A percentile compares a stretch with the other conserved stretches of the same genome.
phyloP scores from a whole-genome alignment of 257 asterid species.

The Capsicum baccatum region DNA sequence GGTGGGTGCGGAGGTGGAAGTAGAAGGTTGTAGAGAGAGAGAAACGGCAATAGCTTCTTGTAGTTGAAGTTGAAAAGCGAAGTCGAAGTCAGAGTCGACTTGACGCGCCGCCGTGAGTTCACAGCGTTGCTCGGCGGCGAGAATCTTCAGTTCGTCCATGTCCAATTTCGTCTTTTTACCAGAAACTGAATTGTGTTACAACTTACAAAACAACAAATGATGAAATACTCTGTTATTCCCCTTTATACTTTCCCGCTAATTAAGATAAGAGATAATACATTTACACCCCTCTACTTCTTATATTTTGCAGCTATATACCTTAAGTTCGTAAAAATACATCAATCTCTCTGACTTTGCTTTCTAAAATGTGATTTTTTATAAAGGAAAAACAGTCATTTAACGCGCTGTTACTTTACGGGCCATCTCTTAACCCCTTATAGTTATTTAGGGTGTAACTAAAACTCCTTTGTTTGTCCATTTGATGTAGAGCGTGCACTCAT shows the following conservation, averaged over 20 bases:
- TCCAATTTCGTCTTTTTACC: background rate
- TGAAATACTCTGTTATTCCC: no score
- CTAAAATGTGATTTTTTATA: no score
- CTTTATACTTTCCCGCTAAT: background rate
- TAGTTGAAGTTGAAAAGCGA: conserved; percentile 79
- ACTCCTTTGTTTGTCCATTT: background rate
- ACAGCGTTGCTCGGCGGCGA: conserved; percentile 61
- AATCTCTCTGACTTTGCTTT: background rate
- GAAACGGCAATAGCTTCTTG: conserved; percentile 33
- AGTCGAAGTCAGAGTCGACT: conserved; percentile 63
- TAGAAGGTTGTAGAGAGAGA: conserved; percentile 34
- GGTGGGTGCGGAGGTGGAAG: conserved; percentile 58
- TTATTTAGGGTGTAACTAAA: no score
- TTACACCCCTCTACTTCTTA: background rate
- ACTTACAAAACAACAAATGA: background rate
- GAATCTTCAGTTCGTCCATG: conserved; percentile 39
- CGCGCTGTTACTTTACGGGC: no score
- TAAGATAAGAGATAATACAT: background rate
- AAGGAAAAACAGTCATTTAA: no score
- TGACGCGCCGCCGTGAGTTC: conserved; percentile 59
- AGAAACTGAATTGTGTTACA: background rate
- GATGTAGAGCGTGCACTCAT: background rate
- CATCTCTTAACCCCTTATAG: no score
- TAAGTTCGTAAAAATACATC: background rate
- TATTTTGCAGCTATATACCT: background rate